Evolutionary conservation across 768 basidiomycete genomes (phyloP).

Genomic region (Lactarius quietus): DNA sequence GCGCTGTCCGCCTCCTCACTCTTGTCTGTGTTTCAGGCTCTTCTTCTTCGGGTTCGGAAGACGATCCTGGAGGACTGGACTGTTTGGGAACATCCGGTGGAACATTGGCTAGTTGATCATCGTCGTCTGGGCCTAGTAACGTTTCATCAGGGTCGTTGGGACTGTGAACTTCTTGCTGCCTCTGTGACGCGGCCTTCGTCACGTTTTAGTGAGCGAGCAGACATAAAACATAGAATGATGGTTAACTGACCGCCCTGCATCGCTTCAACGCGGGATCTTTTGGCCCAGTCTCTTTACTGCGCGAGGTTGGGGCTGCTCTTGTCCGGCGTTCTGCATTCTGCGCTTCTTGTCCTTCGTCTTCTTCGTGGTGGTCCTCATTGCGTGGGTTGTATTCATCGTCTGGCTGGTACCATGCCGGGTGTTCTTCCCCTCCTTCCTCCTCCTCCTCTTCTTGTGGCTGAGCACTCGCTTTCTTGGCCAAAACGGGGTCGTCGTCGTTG

Average conservation of each 20-base stretch:
- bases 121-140: background rate
- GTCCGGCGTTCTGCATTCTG: background rate
- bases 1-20: background rate
- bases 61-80: background rate
- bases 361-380: background rate
- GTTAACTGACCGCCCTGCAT: slow-evolving; percentile 3
- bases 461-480: background rate
- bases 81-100: background rate
- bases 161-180: background rate
- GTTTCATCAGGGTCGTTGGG: background rate
- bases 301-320: background rate
- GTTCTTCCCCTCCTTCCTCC: slow-evolving; percentile 9
- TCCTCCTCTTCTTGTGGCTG: slow-evolving; percentile 19
- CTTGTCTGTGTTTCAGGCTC: background rate
- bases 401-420: background rate
- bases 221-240: background rate
- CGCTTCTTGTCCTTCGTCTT: slow-evolving; percentile 6
- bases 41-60: background rate
- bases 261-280: background rate
- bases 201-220: background rate
- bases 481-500: slow-evolving; percentile 2
- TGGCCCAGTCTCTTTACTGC: background rate
- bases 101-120: background rate
- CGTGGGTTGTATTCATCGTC: background rate
- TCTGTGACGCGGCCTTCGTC: background rate